Percentiles rank a stretch among this genome's conserved stretches.
phyloP scores from a whole-genome alignment of 169 alveolate genomes.

The Cryptosporidium baileyi region DNA sequence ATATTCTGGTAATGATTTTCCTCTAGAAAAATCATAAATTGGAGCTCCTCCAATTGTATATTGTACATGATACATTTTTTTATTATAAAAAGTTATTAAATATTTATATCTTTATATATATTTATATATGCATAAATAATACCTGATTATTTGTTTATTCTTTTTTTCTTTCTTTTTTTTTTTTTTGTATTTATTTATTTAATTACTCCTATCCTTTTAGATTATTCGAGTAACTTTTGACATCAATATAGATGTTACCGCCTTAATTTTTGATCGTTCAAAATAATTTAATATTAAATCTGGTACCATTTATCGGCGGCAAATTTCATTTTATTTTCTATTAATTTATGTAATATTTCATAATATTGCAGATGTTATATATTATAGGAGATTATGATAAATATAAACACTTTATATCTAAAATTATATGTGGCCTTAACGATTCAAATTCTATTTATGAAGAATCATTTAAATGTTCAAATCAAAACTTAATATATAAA shows the following conservation, averaged over 20 bases:
- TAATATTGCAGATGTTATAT: background rate
- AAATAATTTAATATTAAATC: too few species aligned
- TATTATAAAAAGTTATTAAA: too few species aligned
- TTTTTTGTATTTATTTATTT: background rate
- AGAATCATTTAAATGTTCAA: too few species aligned
- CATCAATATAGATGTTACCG: background rate
- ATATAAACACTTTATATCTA: too few species aligned
- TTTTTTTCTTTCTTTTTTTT: background rate
- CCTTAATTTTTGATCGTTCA: background rate
- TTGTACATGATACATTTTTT: conserved; percentile 47
- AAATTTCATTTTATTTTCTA: too few species aligned
- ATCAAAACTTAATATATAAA: too few species aligned
- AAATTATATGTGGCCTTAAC: too few species aligned
- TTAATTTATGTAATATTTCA: background rate
- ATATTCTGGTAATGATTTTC: conserved; percentile 85
- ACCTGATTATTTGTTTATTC: too few species aligned
- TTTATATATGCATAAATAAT: too few species aligned
- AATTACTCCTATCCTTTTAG: background rate
- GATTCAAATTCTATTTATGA: too few species aligned
- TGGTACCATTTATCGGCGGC: too few species aligned
- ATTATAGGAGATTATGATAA: conserved; percentile 3
- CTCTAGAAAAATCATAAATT: conserved; percentile 86
- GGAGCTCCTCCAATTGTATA: conserved; percentile 66
- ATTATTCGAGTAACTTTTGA: background rate
- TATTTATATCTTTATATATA: too few species aligned